Evolutionary conservation across 441 rosid species (phyloP), one percentile per base, ranked within the genome.

Genomic region (Hura crepitans): DNA sequence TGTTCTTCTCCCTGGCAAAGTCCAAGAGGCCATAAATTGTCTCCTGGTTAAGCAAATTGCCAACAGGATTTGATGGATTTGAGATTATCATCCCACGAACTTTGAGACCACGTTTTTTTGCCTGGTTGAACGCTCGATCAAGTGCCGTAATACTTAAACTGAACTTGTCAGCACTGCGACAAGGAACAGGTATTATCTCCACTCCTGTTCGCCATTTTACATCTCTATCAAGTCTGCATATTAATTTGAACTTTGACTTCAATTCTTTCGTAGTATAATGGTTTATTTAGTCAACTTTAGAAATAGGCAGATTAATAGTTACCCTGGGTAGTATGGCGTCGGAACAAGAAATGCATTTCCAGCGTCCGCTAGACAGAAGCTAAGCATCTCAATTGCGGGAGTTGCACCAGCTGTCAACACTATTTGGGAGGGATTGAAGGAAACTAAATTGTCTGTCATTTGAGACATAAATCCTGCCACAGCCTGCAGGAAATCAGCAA

Each of bases 181-280:
- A 90, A 56, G 90, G 97, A 69, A 91, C 94, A 1, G 88, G 94
- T 60, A 91, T 85, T 76, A 94, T 80, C 62, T 90, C 96, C 31
- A 87, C 92, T 59, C 96, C 99, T 5, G 97, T 87, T 77, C 96
- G 82, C 96, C 96, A 94, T 66, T 87, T 94, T 49, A 94, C 68
- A 83, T 90, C 96, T 74, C 87, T 79, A 79, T 88, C 96, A 47
- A 86, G 85, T 75, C 97, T 91, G 82, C 83, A 84, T 39, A 69
- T 76, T 22, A 42, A 27, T 51, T 74, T 63, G 64, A 66, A 55
- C 71, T 72, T 83, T 70, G 80, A 81, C 13, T 68, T 35, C 39
- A 35, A 35, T 35, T 70, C 47, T 58, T 68, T 59, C 20, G 47
- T 53, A 13, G 22, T 47, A 74, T 60, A 57, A 20, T 6, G 67